phyloP scores from a whole-genome alignment of 2,329 filamentous ascomycete genomes.

The Paraphaeosphaeria sporulosa region DNA sequence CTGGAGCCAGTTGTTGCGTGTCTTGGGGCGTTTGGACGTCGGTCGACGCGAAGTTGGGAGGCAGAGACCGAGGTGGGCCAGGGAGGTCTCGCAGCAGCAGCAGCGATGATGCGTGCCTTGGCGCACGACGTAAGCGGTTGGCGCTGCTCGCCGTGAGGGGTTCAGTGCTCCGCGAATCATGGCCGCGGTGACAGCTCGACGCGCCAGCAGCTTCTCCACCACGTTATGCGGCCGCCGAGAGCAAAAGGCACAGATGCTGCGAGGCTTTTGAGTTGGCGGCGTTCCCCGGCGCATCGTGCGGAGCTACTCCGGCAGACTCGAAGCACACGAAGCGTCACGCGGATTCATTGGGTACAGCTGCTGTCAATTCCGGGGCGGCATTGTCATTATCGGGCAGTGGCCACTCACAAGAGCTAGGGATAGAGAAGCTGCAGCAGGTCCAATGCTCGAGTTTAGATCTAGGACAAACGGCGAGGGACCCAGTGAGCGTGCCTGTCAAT shows the following conservation, averaged over 20 bases:
- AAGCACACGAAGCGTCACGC: too few relatives aligned
- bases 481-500: too few relatives aligned
- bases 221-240: neutral
- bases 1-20: neutral
- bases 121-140: constrained; percentile 4
- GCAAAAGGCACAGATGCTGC: neutral
- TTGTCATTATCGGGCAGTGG: too few relatives aligned
- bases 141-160: neutral
- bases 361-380: too few relatives aligned
- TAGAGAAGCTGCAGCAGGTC: too few relatives aligned
- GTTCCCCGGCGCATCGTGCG: neutral
- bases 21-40: neutral
- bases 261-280: neutral
- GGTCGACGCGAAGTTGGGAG: constrained; percentile 3
- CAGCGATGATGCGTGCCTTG: constrained; percentile 4
- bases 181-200: neutral
- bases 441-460: too few relatives aligned
- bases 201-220: neutral
- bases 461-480: too few relatives aligned
- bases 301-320: neutral
- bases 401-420: too few relatives aligned
- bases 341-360: too few relatives aligned
- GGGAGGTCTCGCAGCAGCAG: constrained; percentile 2
- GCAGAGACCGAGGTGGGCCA: constrained; percentile 7
- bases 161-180: neutral